Conservation (phyloP, 495 filamentous ascomycete genomes). For the Penicillium canariense region DNA sequence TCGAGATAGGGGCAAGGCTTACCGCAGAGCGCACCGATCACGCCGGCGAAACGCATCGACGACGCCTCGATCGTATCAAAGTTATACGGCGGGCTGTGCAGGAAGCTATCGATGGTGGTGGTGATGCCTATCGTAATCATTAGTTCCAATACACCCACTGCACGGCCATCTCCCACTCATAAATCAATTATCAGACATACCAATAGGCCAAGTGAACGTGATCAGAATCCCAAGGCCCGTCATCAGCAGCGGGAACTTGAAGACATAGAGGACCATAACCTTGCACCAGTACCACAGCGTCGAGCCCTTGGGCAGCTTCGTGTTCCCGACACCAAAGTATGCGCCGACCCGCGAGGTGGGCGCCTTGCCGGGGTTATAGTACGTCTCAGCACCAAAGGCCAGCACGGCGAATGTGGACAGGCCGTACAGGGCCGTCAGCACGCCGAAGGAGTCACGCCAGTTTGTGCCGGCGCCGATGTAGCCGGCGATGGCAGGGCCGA, state of each 20-base stretch:
- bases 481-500: constrained; percentile 45
- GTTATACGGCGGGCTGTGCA: constrained; percentile 38
- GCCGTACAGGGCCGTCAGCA: constrained; percentile 47
- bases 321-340: constrained; percentile 52
- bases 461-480: constrained; percentile 35
- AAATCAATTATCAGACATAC: constrained; percentile 15
- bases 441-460: constrained; percentile 47
- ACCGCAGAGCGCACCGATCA: constrained; percentile 36
- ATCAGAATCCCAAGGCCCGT: constrained; percentile 33
- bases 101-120: constrained; percentile 36
- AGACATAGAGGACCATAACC: constrained; percentile 31
- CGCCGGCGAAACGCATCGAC: constrained; percentile 40
- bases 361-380: constrained; percentile 31
- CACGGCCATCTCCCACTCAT: background rate
- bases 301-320: constrained; percentile 23
- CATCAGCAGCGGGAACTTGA: constrained; percentile 34
- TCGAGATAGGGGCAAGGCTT: background rate
- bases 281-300: constrained; percentile 25
- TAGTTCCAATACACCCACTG: background rate
- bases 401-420: constrained; percentile 42
- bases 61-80: constrained; percentile 37
- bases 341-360: constrained; percentile 25
- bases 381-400: constrained; percentile 48
- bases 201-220: constrained; percentile 41
- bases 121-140: constrained; percentile 31